A percentile compares a stretch with the other conserved stretches of the same genome.
Evolutionary conservation across 331 rosid species (phyloP).

Genomic region (Quercus phellos): DNA sequence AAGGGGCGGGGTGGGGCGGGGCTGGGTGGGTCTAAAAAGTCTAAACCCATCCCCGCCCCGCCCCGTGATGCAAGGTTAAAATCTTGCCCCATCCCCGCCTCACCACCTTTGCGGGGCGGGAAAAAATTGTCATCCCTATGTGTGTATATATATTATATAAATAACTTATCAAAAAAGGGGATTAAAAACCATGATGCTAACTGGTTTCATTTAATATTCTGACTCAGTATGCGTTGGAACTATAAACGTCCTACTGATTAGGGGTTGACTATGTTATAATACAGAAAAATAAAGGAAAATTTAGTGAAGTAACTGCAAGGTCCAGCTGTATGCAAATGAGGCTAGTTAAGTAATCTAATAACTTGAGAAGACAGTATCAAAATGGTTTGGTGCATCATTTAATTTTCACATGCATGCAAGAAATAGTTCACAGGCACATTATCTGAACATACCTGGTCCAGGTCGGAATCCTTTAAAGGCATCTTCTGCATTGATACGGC

Average conservation of each 20-base stretch:
- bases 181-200: not conserved
- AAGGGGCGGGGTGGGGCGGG: no score
- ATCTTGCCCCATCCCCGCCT: no score
- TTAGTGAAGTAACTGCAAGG: not conserved
- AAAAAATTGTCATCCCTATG: no score
- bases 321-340: not conserved
- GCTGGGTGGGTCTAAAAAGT: no score
- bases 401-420: not conserved
- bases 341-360: no score
- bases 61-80: no score
- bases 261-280: not conserved
- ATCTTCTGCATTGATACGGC: slow-evolving; percentile 98
- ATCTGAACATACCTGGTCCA: slow-evolving; percentile 75
- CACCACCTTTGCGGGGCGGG: no score
- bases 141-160: no score
- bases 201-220: not conserved
- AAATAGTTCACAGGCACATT: slow-evolving; percentile 10
- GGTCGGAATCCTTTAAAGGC: slow-evolving; percentile 97
- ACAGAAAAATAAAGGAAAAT: not conserved
- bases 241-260: not conserved
- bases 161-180: not conserved
- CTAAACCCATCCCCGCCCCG: no score
- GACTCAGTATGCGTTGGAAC: not conserved
- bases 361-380: slow-evolving; percentile 6
- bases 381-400: slow-evolving; percentile 7